Evolutionary conservation across 2,329 filamentous ascomycete genomes (phyloP).

Genomic region (Nothopassalora personata): DNA sequence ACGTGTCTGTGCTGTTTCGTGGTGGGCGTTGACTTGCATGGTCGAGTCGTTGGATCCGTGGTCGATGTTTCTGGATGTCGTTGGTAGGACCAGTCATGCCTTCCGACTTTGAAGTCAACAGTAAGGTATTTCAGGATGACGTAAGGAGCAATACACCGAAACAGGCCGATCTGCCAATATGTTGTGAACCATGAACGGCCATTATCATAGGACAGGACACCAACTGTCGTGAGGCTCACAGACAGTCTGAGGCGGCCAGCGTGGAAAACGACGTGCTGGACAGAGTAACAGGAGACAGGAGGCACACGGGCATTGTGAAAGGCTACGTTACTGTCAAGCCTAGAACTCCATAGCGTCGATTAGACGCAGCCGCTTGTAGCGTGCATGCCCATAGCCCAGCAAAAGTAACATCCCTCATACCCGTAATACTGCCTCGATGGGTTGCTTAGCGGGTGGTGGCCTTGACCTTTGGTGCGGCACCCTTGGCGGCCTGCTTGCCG

Average conservation of each 20-base stretch:
- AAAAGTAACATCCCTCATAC: background rate
- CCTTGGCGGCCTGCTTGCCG: slow-evolving; percentile 97
- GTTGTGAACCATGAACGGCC: no score
- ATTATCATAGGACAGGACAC: background rate
- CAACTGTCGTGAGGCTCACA: background rate
- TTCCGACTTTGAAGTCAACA: background rate
- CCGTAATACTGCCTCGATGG: background rate
- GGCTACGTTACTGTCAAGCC: slow-evolving; percentile 4
- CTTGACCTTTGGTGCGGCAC: slow-evolving; percentile 76
- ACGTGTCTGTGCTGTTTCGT: background rate
- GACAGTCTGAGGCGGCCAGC: background rate
- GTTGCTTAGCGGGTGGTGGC: slow-evolving; percentile 73
- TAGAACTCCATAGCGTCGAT: slow-evolving; percentile 1
- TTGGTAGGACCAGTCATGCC: background rate
- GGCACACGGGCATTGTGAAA: background rate
- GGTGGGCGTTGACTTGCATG: background rate
- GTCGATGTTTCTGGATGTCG: background rate
- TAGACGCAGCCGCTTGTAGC: slow-evolving; percentile 1
- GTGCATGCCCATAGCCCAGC: background rate
- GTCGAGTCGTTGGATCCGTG: background rate
- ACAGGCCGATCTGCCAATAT: no score
- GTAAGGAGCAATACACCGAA: background rate
- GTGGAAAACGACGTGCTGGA: background rate
- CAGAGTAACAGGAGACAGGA: background rate
- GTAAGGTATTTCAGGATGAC: background rate